Evolutionary conservation across 208 protist genomes (phyloP).

Genomic region (Wallacemonas rigidus): DNA sequence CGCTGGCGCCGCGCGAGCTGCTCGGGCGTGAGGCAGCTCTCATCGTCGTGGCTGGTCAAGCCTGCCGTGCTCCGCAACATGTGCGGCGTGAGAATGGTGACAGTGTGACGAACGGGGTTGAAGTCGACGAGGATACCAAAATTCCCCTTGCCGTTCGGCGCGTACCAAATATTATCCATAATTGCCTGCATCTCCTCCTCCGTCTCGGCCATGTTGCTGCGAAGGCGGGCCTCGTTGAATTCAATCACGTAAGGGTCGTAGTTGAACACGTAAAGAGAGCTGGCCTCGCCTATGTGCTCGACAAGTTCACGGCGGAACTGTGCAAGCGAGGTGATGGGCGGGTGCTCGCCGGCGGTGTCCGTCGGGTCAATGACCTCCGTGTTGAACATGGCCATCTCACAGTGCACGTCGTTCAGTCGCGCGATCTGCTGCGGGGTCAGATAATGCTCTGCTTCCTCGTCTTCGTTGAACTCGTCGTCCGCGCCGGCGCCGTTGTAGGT

Average conservation of each 20-base stretch:
- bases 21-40: neutral
- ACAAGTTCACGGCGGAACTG: conserved; percentile 87
- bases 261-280: conserved; percentile 85
- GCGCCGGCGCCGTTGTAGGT: conserved; percentile 25
- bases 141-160: conserved; percentile 47
- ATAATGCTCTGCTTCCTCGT: conserved; percentile 41
- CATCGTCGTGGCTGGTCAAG: conserved; percentile 1
- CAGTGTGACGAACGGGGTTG: conserved; percentile 65
- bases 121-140: conserved; percentile 84
- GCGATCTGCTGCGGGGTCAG: conserved; percentile 40
- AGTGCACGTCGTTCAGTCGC: conserved; percentile 57
- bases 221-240: conserved; percentile 73
- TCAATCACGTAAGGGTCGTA: conserved; percentile 90
- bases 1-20: conserved; percentile 8
- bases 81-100: conserved; percentile 64
- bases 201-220: conserved; percentile 72
- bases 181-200: conserved; percentile 59
- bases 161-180: conserved; percentile 41
- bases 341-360: conserved; percentile 61
- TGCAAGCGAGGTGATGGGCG: conserved; percentile 65
- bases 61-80: conserved; percentile 23
- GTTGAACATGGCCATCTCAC: conserved; percentile 87
- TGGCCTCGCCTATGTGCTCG: conserved; percentile 44
- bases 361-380: conserved; percentile 57
- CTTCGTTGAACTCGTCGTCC: conserved; percentile 56